Evolutionary conservation across 352 stramenopile genomes (phyloP).

Genomic region (Globisporangium paddicum): DNA sequence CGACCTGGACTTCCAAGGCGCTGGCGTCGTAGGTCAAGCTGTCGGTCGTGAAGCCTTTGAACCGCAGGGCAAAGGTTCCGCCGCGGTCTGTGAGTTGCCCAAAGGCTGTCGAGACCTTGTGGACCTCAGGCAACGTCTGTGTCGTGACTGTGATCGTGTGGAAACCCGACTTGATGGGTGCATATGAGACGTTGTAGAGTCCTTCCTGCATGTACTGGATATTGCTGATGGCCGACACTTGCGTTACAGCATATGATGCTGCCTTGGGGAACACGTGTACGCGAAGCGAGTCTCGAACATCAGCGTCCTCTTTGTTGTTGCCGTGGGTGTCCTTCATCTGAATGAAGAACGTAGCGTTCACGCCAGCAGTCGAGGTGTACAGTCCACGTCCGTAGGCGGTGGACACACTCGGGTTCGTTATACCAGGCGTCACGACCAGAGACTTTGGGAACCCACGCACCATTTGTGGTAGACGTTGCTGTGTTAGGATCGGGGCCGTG

Average conservation of each 20-base stretch:
- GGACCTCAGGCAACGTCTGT: constrained; percentile 70
- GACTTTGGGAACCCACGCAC: constrained; percentile 69
- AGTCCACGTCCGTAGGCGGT: constrained; percentile 64
- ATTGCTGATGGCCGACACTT: constrained; percentile 25
- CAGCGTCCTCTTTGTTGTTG: constrained; percentile 59
- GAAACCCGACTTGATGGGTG: constrained; percentile 68
- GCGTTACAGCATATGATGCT: constrained; percentile 17
- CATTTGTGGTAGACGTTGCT: constrained; percentile 20
- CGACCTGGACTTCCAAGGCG: constrained; percentile 51
- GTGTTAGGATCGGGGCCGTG: constrained; percentile 27
- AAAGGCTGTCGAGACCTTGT: constrained; percentile 82
- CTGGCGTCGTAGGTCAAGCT: constrained; percentile 81
- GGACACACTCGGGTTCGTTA: constrained; percentile 67
- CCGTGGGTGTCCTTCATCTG: constrained; percentile 84
- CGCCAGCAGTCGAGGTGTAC: constrained; percentile 47
- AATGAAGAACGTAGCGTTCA: constrained; percentile 55
- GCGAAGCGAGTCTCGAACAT: constrained; percentile 24
- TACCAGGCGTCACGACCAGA: constrained; percentile 38
- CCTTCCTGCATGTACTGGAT: constrained; percentile 67
- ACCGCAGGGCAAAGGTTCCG: constrained; percentile 78
- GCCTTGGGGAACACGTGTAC: constrained; percentile 48
- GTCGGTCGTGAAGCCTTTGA: constrained; percentile 57
- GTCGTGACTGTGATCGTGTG: constrained; percentile 87
- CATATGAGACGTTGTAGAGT: constrained; percentile 84
- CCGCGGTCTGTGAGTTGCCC: constrained; percentile 55